Percentiles rank a stretch among this genome's conserved stretches.
phyloP scores from a whole-genome alignment of 2,329 filamentous ascomycete species.

The Colletotrichum magnum region DNA sequence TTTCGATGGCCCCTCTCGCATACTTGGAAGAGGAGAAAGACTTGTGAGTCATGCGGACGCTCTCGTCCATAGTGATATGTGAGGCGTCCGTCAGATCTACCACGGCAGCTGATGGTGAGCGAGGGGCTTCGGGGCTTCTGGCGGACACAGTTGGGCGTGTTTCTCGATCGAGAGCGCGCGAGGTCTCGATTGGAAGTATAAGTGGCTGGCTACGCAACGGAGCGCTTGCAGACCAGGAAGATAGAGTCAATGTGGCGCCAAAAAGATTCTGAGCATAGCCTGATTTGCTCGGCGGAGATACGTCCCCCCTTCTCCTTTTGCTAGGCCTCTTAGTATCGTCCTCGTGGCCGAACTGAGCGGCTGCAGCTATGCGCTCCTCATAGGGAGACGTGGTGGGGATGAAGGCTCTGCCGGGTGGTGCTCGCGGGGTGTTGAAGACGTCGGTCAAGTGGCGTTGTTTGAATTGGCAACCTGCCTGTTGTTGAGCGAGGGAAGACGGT shows the following conservation, averaged over 20 bases:
- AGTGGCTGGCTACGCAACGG: slow-evolving; percentile 15
- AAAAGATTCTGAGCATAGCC: slow-evolving; percentile 67
- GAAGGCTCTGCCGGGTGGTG: slow-evolving; percentile 57
- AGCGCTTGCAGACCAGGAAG: slow-evolving; percentile 36
- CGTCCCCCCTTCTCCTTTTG: slow-evolving; percentile 58
- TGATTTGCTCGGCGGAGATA: slow-evolving; percentile 58
- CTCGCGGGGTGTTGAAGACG: slow-evolving; percentile 76
- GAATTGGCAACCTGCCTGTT: slow-evolving; percentile 44
- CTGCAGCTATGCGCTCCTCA: slow-evolving; percentile 64
- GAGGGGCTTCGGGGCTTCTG: not conserved
- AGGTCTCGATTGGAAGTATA: not conserved
- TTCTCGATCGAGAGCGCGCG: not conserved
- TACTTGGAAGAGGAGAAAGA: no score
- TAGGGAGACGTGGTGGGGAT: slow-evolving; percentile 75
- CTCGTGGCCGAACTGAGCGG: slow-evolving; percentile 43
- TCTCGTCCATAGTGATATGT: no score
- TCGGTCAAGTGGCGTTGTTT: slow-evolving; percentile 55
- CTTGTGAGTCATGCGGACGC: no score
- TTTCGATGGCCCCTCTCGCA: no score
- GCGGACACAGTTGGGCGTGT: not conserved
- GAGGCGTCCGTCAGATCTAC: no score
- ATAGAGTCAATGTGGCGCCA: slow-evolving; percentile 61
- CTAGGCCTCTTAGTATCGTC: slow-evolving; percentile 47
- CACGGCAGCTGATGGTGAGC: no score
- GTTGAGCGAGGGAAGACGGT: slow-evolving; percentile 15